Evolutionary conservation across 371 early-diverging fungal genomes (phyloP), one percentile per base, ranked within the genome.

Genomic region (Apophysomyces elegans): DNA sequence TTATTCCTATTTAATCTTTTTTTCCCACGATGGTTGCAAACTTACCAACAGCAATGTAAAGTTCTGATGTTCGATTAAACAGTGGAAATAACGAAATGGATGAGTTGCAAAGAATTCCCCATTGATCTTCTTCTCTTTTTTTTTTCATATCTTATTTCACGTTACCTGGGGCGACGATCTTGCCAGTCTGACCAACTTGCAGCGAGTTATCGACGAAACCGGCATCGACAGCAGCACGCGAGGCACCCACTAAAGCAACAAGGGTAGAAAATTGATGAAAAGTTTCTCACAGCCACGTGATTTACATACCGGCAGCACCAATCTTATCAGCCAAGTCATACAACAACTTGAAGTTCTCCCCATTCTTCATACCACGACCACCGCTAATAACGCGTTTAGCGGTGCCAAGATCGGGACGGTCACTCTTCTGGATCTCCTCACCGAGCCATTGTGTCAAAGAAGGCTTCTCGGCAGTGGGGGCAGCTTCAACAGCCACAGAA

Each of bases 131-230:
- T 9, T 43, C 37, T 46, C 56, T 21, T 35, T 56, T 36, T 39
- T 44, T 44, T 58, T 50, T n/a, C 58, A 5, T 4, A 12, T 3
- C 5, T 46, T 37, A 44, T 57, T 11, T n/a, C 74, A 69, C 32
- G 32, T 26, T 78, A 80, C 87, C 89, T 54, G 99, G 99, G 16
- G 99, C 99, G 66, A 99, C 92, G 64, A 97, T 95, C 84, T 97
- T 97, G 66, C 99, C 99, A 12, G 99, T 99, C 81, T 99, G 99
- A 14, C 99, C 99, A 58, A 99, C 94, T 85, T 99, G 98, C 54
- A 97, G 81, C 36, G 95, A 94, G 84, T 99, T 98, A 79, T 91
- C 91, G 64, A 94, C 97, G 81, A 90, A 99, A 43, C 98, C 98
- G 62, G 97, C 95, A 86, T 99, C 99, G 32, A 98, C 98, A 58